Conservation (phyloP, 345 rosid species). For the Hibiscus trionum region DNA sequence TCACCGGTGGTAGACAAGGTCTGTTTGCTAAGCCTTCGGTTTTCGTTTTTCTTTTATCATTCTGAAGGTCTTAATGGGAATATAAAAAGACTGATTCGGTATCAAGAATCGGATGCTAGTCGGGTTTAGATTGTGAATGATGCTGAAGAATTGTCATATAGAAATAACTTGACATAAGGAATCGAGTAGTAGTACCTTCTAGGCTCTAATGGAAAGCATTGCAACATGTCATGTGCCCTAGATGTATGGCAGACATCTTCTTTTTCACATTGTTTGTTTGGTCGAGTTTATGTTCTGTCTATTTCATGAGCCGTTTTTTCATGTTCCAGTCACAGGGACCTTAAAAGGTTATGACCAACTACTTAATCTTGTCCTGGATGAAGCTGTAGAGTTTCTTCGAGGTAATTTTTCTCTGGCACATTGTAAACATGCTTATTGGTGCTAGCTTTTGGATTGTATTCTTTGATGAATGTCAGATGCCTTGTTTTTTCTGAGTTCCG, state of each 20-base stretch:
- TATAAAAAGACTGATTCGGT: not conserved
- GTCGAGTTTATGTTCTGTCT: not conserved
- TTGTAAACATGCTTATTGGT: not conserved
- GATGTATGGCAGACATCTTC: not conserved
- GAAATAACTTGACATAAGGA: not conserved
- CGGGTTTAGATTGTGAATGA: not conserved
- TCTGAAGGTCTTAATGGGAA: not conserved
- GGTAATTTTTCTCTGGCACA: conserved; percentile 35
- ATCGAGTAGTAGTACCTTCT: not conserved
- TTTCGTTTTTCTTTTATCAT: not conserved
- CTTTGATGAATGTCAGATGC: not conserved
- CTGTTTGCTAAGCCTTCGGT: not conserved
- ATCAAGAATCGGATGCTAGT: not conserved
- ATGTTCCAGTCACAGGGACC: conserved; percentile 73
- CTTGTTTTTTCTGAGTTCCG: not conserved
- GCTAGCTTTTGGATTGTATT: not conserved
- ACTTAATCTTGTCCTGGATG: conserved; percentile 91
- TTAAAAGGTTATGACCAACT: conserved; percentile 91
- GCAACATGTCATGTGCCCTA: not conserved
- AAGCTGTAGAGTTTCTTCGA: conserved; percentile 74
- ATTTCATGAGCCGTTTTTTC: not conserved
- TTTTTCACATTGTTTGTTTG: not conserved
- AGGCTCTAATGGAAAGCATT: not conserved
- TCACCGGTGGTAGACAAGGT: conserved; percentile 98
- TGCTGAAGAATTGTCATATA: not conserved